phyloP scores from a whole-genome alignment of 331 rosid genomes.

The Pyrus hybrid region DNA sequence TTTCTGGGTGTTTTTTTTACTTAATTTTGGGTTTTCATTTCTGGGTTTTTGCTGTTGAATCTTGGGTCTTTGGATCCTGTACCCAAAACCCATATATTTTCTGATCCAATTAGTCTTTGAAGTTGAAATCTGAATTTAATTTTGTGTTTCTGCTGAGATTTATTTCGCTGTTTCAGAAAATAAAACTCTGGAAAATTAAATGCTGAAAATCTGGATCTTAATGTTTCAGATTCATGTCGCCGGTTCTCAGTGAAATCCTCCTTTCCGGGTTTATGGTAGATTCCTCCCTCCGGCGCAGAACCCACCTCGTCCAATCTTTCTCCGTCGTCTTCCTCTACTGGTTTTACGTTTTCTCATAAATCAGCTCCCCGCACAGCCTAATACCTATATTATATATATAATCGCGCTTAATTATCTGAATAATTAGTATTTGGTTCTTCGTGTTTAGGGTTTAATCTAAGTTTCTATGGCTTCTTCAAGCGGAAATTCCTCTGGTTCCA shows the following conservation, averaged over 20 bases:
- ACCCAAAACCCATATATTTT: not conserved
- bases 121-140: no score
- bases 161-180: no score
- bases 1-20: not conserved
- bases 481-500: slow-evolving; percentile 42
- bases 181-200: not conserved
- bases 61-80: not conserved
- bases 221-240: slow-evolving; percentile 77
- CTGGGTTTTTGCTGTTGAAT: not conserved
- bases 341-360: slow-evolving; percentile 83
- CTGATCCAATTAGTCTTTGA: no score
- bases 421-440: not conserved
- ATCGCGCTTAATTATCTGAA: not conserved
- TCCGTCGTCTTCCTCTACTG: slow-evolving; percentile 85
- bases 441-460: not conserved
- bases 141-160: not conserved
- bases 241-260: slow-evolving; percentile 84
- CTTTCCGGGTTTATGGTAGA: slow-evolving; percentile 70
- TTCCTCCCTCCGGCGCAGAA: slow-evolving; percentile 66
- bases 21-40: not conserved
- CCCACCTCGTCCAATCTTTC: slow-evolving; percentile 88
- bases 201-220: slow-evolving; percentile 21
- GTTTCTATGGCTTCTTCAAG: slow-evolving; percentile 46
- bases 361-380: not conserved
- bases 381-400: not conserved